A percentile compares a stretch with the other conserved stretches of the same genome.
Evolutionary conservation across 2,329 filamentous ascomycete genomes (phyloP).

Genomic region (Curvularia spicifera): DNA sequence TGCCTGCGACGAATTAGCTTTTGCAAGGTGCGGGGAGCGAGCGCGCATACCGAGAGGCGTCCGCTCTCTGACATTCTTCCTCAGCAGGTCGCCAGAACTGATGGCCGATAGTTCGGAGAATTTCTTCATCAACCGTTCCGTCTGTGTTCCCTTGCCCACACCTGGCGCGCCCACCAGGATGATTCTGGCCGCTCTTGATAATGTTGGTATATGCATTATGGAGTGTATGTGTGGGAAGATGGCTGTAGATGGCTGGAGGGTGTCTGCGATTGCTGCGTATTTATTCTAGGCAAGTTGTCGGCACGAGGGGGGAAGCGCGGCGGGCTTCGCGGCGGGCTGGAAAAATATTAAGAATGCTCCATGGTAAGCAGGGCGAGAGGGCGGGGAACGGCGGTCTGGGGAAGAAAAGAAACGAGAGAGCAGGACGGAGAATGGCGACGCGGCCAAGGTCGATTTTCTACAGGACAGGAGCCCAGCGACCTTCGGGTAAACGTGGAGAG

Average conservation of each 20-base stretch:
- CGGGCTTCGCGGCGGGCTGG: constrained; percentile 29
- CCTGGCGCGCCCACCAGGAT: constrained; percentile 96
- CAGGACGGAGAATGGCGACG: not conserved
- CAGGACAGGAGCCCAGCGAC: constrained; percentile 1
- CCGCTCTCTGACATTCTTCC: constrained; percentile 87
- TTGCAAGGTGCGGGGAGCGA: constrained; percentile 13
- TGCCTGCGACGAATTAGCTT: constrained; percentile 62
- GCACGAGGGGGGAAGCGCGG: constrained; percentile 31
- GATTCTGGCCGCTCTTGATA: constrained; percentile 77
- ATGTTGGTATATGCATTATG: constrained; percentile 31
- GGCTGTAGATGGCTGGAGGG: not conserved
- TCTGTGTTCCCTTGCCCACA: constrained; percentile 96
- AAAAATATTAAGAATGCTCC: constrained; percentile 30
- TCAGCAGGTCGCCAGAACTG: constrained; percentile 89
- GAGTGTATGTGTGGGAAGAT: constrained; percentile 1
- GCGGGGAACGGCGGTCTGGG: not conserved
- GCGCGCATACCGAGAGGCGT: constrained; percentile 75
- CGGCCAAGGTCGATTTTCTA: constrained; percentile 5
- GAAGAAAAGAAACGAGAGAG: constrained; percentile 1
- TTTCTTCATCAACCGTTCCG: constrained; percentile 81
- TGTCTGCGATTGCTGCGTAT: constrained; percentile 4
- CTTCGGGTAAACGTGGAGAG: constrained; percentile 13
- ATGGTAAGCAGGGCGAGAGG: constrained; percentile 12
- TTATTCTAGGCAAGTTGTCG: constrained; percentile 12
- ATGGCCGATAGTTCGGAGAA: constrained; percentile 91